A percentile compares a stretch with the other conserved stretches of the same genome.
Evolutionary conservation across 179 eudicot species (phyloP).

Genomic region (Pouteria campechiana): DNA sequence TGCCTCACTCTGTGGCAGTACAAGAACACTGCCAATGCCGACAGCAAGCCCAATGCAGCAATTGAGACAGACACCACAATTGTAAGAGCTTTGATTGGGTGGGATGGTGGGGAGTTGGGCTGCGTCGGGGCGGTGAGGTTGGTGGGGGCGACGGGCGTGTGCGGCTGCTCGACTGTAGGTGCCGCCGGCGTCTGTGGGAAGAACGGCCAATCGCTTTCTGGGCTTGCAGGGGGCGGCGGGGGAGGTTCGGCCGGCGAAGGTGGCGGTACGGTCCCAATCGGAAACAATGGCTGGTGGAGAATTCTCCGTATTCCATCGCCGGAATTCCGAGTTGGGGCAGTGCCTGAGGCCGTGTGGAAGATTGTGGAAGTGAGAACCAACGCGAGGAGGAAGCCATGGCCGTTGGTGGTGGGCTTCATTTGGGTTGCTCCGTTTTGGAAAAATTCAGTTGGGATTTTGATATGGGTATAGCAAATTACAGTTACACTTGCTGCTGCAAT

Average conservation of each 20-base stretch:
- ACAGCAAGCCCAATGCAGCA: constrained; percentile 55
- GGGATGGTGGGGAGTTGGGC: constrained; percentile 35
- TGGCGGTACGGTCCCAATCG: constrained; percentile 21
- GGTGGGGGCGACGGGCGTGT: constrained; percentile 10
- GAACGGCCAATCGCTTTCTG: constrained; percentile 47
- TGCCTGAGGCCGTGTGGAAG: constrained; percentile 3
- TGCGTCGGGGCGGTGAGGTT: constrained; percentile 20
- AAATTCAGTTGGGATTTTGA: constrained; percentile 28
- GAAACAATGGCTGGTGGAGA: constrained; percentile 60
- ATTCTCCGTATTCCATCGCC: constrained; percentile 25
- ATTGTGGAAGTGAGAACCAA: constrained; percentile 13
- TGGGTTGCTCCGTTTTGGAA: constrained; percentile 4
- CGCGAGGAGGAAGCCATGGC: constrained; percentile 37
- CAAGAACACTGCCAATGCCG: constrained; percentile 50
- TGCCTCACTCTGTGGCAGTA: constrained; percentile 40
- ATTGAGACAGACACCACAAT: constrained; percentile 52
- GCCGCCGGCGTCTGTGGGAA: constrained; percentile 33
- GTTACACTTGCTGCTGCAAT: too few species aligned
- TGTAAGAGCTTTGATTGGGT: constrained; percentile 53
- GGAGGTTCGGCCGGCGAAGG: constrained; percentile 28
- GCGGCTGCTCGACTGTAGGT: constrained; percentile 18
- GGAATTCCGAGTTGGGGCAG: constrained; percentile 9
- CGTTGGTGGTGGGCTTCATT: constrained; percentile 7
- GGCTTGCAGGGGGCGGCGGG: constrained; percentile 18
- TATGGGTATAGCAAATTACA: too few species aligned